Evolutionary conservation across 129 eudicot genomes (phyloP), one percentile per base, ranked within the genome.

Genomic region (Cynara cardunculus): DNA sequence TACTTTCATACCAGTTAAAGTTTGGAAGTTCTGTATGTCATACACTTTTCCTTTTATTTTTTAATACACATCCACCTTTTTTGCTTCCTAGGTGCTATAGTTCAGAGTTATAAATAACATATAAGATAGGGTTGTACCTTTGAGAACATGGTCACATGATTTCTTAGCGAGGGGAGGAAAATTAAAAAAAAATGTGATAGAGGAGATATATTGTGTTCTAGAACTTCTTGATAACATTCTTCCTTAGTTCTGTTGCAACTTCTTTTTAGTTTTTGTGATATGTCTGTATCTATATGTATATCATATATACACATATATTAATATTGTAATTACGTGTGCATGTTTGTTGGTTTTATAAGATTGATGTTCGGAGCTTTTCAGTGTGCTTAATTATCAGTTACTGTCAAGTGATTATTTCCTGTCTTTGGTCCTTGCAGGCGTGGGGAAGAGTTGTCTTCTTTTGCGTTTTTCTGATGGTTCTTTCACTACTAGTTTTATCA

Each of bases 401-500:
- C 77, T 5, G 56, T 26, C 22, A 67, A 46, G 46, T 73, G 73
- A 68, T 8, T 44, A 25, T 64, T 34, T 61, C 14, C 32, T 14
- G 5, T 65, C 22, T 72, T 70, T 31, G 24, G 37, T n/a, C 46
- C 75, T 77, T 86, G 86, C 85, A 90, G 96, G 96, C 81, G 96
- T 90, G 72, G 92, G 92, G 75, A 85, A 89, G 88, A 87, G 90
- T 88, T 91, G 96, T 76, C 91, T 91, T 73, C 92, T 89, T 71
- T 74, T 89, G 87, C 90, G 93, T 80, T 87, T 89, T 78, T 89
- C 91, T 69, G 92, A 89, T 89, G 96, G 96, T 67, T 87, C 91
- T 69, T 89, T 91, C 80, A 90, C 96, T 8, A 90, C 96, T 27
- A 90, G 97, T 80, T 91, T 91, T 70, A 87, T 91, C 86, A 91